Base-by-base conservation (phyloP, 768 basidiomycete genomes). In the Hericium erinaceus region DNA sequence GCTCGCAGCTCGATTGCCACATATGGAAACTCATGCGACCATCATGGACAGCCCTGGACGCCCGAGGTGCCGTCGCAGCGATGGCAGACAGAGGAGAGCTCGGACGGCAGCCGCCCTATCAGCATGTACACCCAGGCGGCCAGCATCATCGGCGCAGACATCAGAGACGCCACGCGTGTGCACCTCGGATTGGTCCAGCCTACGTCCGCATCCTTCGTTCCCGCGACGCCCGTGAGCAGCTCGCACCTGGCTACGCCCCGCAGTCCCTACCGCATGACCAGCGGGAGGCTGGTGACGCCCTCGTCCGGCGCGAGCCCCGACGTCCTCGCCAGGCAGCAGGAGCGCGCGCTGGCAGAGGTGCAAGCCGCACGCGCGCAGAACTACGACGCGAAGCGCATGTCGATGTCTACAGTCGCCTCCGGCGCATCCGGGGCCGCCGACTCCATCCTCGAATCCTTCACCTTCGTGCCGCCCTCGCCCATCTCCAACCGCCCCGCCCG, bases 391-490 rank as follows among this genome's bases (percentile, higher is more conserved):
- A 53, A 63, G 4, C 56, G 62, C 24, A 58, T 61, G 22, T 63
- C 62, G 13, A 61, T 63, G 60, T 57, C 60, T 28, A 63, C 89
- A 5, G 80, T 78, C 57, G 81, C 82, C 5, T 90, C 87, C 33
- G 80, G 82, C 51, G 69, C 84, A 57, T 86, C 84, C 37, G 81
- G 85, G 2, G 80, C 80, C 52, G 87, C 89, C 26, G 89, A 92
- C 66, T 92, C 89, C 3, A 89, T 92, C 62, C 77, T 92, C 26
- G 90, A 91, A 69, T 85, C 82, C 13, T 93, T 93, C 77, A 89
- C 88, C 39, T 92, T 93, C 67, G 89, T 93, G 9, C 91, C 91
- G 22, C 91, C 91, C 1, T 91, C 89, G 8, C 91, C 91, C 6
- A 91, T 92, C 58, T 90, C 89, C n/a, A 82, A 88, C 62, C 77